Evolutionary conservation across 805 yeast genomes (phyloP).

Genomic region (Candida taoyuanica): DNA sequence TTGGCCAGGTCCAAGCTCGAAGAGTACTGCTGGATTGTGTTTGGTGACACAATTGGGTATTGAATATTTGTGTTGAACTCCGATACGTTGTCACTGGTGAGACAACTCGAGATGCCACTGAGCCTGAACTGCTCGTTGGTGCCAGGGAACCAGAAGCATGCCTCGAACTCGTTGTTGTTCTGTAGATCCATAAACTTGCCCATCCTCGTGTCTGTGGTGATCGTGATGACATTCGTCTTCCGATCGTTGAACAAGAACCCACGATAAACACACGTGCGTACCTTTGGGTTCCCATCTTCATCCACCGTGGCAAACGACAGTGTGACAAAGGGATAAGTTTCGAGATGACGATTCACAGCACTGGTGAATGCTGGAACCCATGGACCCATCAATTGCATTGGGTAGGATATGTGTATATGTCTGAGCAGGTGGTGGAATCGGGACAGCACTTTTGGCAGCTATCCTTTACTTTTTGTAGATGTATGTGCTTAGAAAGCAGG

Average conservation of each 20-base stretch:
- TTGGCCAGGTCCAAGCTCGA: slow-evolving; percentile 23
- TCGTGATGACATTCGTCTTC: slow-evolving; percentile 60
- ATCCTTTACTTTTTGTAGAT: background rate
- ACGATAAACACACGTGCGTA: slow-evolving; percentile 65
- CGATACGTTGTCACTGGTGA: slow-evolving; percentile 27
- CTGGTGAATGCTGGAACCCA: slow-evolving; percentile 68
- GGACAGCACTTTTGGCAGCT: background rate
- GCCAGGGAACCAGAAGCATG: slow-evolving; percentile 66
- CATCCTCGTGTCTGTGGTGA: slow-evolving; percentile 70
- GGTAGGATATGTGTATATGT: background rate
- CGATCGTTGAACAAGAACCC: slow-evolving; percentile 73
- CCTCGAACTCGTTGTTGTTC: slow-evolving; percentile 57
- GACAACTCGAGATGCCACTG: slow-evolving; percentile 55
- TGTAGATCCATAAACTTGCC: slow-evolving; percentile 49
- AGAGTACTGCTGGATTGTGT: slow-evolving; percentile 17
- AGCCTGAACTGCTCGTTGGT: slow-evolving; percentile 67
- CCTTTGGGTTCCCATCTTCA: slow-evolving; percentile 48
- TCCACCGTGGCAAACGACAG: slow-evolving; percentile 71
- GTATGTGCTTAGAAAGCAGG: background rate
- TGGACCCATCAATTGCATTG: slow-evolving; percentile 52
- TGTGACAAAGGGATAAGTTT: slow-evolving; percentile 45
- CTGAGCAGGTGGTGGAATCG: too few relatives aligned
- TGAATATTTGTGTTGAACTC: slow-evolving; percentile 17
- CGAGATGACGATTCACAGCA: slow-evolving; percentile 45
- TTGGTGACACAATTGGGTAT: slow-evolving; percentile 31